Percentiles rank a stretch among this genome's conserved stretches.
Evolutionary conservation across 805 yeast species (phyloP).

Genomic region (Scheffersomyces lignosus): DNA sequence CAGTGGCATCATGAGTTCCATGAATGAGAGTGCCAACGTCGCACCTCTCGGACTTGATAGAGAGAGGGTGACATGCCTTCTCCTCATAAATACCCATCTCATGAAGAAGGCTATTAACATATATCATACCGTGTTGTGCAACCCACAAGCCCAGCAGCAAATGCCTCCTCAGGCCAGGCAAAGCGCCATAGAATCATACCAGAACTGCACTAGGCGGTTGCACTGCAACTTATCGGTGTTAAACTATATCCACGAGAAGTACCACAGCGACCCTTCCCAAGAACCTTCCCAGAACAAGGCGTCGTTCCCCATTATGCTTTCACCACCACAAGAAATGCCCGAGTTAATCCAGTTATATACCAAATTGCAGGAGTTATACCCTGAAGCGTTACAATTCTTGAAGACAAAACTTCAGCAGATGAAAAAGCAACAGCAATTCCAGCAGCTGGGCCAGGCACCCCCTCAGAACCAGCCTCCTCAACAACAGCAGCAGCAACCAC

Average conservation of each 20-base stretch:
- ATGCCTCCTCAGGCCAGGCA: constrained; percentile 33
- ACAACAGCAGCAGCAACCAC: constrained; percentile 9
- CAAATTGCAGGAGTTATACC: constrained; percentile 50
- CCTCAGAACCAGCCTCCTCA: constrained; percentile 9
- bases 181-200: constrained; percentile 34
- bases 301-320: constrained; percentile 49
- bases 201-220: constrained; percentile 40
- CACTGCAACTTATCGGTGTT: constrained; percentile 44
- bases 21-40: constrained; percentile 3
- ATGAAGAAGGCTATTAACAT: constrained; percentile 40
- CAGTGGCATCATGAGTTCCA: constrained; percentile 7
- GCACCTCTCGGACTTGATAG: constrained; percentile 28
- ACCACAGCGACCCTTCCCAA: constrained; percentile 29
- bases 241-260: constrained; percentile 38
- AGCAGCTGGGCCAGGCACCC: constrained; percentile 9
- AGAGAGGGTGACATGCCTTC: constrained; percentile 42
- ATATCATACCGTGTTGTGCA: constrained; percentile 34
- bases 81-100: constrained; percentile 43
- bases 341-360: constrained; percentile 50
- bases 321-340: constrained; percentile 57
- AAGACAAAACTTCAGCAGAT: constrained; percentile 41
- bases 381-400: constrained; percentile 50
- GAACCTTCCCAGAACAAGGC: constrained; percentile 25
- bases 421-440: constrained; percentile 29
- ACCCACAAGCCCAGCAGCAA: constrained; percentile 33